Base-by-base conservation (phyloP, 805 yeast genomes). In the Ogataea sp. region DNA sequence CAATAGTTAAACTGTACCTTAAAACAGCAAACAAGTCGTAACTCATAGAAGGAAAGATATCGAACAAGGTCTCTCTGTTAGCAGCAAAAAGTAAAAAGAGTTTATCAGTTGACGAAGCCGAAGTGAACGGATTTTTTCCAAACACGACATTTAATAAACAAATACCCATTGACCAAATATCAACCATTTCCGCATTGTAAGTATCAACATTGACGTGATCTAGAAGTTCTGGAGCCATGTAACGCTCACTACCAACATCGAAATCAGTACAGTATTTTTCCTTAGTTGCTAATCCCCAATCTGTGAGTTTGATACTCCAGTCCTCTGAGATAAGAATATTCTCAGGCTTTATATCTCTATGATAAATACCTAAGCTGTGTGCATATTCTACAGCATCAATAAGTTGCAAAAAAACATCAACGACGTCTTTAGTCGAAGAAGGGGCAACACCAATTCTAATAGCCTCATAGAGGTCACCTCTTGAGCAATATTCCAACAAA, bases 181-280 rank as follows among this genome's bases (percentile, higher is more conserved):
- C 96, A 37, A 83, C 81, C 58, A 83, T 81, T 17, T 80, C 77
- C 8, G 95, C 86, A 50, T 82, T 83, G 57, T 88, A 89, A 32
- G 70, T 65, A 27, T 73, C 75, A 36, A 76, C 62, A 31, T 64
- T 62, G 13, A 58, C 48, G 41, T 56, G 53, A 39, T 87, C 95
- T 54, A 87, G 80, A 41, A 87, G 62, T 55, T 88, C 97, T 1
- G 97, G 97, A 0, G 96, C 94, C 97, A 88, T 88, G 60, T 88
- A 88, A 45, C 95, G 70, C 61, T 86, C 95, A 39, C 86, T 77
- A 20, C 96, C 96, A 42, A 86, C 83, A 44, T 85, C 95, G 56
- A 87, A 83, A 52, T 86, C 88, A 27, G 74, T 62, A 50, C 85
- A 79, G 34, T 64, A 60, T 35, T 65, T 64, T 25, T 61, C 56